These are phyloP conservation scores for Kwoniella shivajii DNA, from an alignment of 1,284 basidiomycete species.

Conservation along the genomic window DNA sequence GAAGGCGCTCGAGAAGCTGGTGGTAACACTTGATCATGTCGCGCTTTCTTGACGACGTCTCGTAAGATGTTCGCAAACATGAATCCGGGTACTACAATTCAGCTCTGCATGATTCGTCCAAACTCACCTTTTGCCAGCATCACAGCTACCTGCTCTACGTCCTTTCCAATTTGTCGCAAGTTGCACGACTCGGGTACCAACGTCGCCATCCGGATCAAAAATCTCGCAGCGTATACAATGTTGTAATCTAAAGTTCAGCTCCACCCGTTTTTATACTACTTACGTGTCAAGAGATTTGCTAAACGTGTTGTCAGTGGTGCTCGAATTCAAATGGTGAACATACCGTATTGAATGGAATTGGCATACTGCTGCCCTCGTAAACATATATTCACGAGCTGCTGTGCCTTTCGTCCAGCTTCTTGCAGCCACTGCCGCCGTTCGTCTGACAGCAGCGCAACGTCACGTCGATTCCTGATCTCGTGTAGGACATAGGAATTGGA, in stretches of 20 bases:
- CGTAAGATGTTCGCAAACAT: slow-evolving; percentile 42
- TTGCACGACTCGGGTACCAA: slow-evolving; percentile 45
- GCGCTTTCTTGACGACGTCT: slow-evolving; percentile 37
- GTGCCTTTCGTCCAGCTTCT: slow-evolving; percentile 31
- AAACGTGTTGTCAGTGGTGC: slow-evolving; percentile 1
- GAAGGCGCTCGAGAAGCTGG: slow-evolving; percentile 34
- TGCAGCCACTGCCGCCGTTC: slow-evolving; percentile 25
- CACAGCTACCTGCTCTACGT: slow-evolving; percentile 44
- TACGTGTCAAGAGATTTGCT: slow-evolving; percentile 38
- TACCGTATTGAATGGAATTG: slow-evolving; percentile 31
- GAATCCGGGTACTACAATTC: slow-evolving; percentile 42
- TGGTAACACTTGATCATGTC: slow-evolving; percentile 38
- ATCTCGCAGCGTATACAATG: slow-evolving; percentile 44
- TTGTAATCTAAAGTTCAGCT: slow-evolving; percentile 32
- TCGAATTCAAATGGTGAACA: not conserved
- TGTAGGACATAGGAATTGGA: slow-evolving; percentile 40
- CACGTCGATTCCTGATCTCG: slow-evolving; percentile 30
- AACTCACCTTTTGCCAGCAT: slow-evolving; percentile 35
- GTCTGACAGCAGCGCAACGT: slow-evolving; percentile 30
- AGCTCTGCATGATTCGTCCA: not conserved
- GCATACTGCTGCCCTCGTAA: slow-evolving; percentile 34
- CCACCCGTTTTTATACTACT: not conserved
- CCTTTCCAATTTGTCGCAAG: slow-evolving; percentile 38
- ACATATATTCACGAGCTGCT: slow-evolving; percentile 33
- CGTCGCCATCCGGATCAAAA: slow-evolving; percentile 43